Conservation (phyloP, 163 green algal genomes). For the Picocystis sp. region DNA sequence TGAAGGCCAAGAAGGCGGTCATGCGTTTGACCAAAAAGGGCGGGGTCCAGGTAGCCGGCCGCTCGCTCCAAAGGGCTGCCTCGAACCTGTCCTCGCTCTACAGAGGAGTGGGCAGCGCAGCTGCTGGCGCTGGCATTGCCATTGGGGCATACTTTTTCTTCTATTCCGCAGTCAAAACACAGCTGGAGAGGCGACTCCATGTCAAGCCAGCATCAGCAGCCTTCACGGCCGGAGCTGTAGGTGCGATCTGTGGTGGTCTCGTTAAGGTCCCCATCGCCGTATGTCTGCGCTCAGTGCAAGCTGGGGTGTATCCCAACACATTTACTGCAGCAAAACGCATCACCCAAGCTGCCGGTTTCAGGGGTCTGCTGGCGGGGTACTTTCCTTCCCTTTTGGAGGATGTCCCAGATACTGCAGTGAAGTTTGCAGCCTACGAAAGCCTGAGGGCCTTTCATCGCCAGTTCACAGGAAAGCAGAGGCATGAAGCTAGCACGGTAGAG, state of each 20-base stretch:
- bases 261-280: slow-evolving; percentile 94
- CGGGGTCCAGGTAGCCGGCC: slow-evolving; percentile 8
- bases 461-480: slow-evolving; percentile 13
- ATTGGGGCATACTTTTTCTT: slow-evolving; percentile 93
- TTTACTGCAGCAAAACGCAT: slow-evolving; percentile 58
- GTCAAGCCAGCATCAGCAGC: slow-evolving; percentile 23
- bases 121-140: slow-evolving; percentile 71
- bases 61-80: slow-evolving; percentile 11
- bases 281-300: slow-evolving; percentile 82
- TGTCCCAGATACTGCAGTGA: slow-evolving; percentile 95
- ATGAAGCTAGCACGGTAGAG: slow-evolving; percentile 31
- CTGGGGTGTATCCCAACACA: slow-evolving; percentile 78
- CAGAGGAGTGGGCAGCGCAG: slow-evolving; percentile 62
- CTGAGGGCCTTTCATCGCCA: slow-evolving; percentile 50
- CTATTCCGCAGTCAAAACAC: slow-evolving; percentile 60
- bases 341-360: slow-evolving; percentile 34
- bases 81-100: slow-evolving; percentile 49
- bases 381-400: slow-evolving; percentile 86
- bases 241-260: slow-evolving; percentile 61
- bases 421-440: slow-evolving; percentile 89
- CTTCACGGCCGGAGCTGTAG: slow-evolving; percentile 63
- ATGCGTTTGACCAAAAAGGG: slow-evolving; percentile 39
- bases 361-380: slow-evolving; percentile 86
- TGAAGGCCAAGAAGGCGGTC: slow-evolving; percentile 5
- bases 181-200: slow-evolving; percentile 16